Percentiles rank a stretch among this genome's conserved stretches.
Conservation (phyloP, 1,284 basidiomycete genomes). For the Cutaneotrichosporon cavernicola region DNA sequence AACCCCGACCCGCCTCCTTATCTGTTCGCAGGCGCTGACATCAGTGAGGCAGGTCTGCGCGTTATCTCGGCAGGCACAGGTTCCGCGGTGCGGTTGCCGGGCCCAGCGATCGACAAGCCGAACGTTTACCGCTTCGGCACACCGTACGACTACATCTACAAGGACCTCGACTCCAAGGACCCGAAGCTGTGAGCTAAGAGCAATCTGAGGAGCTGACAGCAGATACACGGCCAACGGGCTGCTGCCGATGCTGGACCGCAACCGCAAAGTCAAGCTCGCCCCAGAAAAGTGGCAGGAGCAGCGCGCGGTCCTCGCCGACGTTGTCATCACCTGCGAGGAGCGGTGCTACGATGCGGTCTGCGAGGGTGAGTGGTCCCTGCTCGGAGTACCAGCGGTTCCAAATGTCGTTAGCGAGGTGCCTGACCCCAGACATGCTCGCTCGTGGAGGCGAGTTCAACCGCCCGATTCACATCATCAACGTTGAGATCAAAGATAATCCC, state of each 20-base stretch:
- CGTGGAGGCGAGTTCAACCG: conserved; percentile 90
- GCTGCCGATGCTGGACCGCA: conserved; percentile 96
- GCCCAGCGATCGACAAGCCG: conserved; percentile 93
- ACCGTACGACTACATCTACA: conserved; percentile 95
- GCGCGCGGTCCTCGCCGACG: conserved; percentile 72
- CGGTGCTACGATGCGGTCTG: conserved; percentile 98
- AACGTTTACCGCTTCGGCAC: conserved; percentile 98
- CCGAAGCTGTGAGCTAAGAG: conserved; percentile 65
- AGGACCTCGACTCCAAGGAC: conserved; percentile 87
- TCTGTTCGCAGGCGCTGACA: conserved; percentile 1
- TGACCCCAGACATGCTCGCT: conserved; percentile 70
- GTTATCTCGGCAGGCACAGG: conserved; percentile 96
- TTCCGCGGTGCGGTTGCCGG: conserved; percentile 92
- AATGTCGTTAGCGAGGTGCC: conserved; percentile 9
- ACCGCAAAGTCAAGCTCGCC: conserved; percentile 84
- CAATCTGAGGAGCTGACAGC: not conserved
- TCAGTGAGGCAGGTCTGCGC: conserved; percentile 74
- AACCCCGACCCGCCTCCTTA: not conserved
- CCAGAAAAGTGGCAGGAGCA: conserved; percentile 97
- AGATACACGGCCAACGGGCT: conserved; percentile 95
- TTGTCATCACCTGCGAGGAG: conserved; percentile 99
- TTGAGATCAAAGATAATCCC: conserved; percentile 99
- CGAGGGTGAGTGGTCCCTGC: conserved; percentile 66
- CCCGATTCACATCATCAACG: conserved; percentile 93
- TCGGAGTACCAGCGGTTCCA: not conserved